Conservation (phyloP, 129 eudicot genomes). For the Logfia minima region DNA sequence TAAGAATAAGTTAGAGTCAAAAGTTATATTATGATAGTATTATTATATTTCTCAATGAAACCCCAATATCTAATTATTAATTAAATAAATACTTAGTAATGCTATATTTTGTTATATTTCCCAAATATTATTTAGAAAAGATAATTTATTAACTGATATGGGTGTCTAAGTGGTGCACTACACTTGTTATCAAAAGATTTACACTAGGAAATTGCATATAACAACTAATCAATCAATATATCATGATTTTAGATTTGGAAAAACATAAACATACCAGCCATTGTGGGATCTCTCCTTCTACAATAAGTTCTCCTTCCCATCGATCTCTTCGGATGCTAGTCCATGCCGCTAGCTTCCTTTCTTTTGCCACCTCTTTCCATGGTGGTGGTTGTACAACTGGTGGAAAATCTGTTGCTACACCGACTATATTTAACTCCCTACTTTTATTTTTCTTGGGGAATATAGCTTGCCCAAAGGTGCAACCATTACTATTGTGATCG, state of each 20-base stretch:
- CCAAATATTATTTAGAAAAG: too few relatives aligned
- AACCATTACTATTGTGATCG: neutral
- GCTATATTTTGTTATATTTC: too few relatives aligned
- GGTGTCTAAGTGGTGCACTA: slow-evolving; percentile 28
- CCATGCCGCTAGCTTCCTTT: slow-evolving; percentile 71
- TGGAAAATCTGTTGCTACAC: slow-evolving; percentile 56
- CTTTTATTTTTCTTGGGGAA: slow-evolving; percentile 8
- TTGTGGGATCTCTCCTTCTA: slow-evolving; percentile 74
- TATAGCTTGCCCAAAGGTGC: slow-evolving; percentile 27
- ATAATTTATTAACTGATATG: too few relatives aligned
- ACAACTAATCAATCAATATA: slow-evolving; percentile 5
- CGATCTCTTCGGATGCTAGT: slow-evolving; percentile 74
- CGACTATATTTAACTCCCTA: slow-evolving; percentile 25
- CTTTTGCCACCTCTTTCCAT: slow-evolving; percentile 28
- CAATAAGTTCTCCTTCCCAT: slow-evolving; percentile 93
- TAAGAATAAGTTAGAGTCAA: too few relatives aligned
- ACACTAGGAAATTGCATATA: slow-evolving; percentile 35
- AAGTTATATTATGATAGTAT: too few relatives aligned
- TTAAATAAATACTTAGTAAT: too few relatives aligned
- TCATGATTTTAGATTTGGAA: slow-evolving; percentile 12
- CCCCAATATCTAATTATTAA: too few relatives aligned
- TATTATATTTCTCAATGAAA: too few relatives aligned
- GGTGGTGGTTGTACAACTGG: slow-evolving; percentile 24
- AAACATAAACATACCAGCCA: slow-evolving; percentile 72
- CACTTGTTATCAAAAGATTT: slow-evolving; percentile 28